Evolutionary conservation across 225 moss, liverwort and hornwort species (phyloP).

Genomic region (Sphagnum tenellum): DNA sequence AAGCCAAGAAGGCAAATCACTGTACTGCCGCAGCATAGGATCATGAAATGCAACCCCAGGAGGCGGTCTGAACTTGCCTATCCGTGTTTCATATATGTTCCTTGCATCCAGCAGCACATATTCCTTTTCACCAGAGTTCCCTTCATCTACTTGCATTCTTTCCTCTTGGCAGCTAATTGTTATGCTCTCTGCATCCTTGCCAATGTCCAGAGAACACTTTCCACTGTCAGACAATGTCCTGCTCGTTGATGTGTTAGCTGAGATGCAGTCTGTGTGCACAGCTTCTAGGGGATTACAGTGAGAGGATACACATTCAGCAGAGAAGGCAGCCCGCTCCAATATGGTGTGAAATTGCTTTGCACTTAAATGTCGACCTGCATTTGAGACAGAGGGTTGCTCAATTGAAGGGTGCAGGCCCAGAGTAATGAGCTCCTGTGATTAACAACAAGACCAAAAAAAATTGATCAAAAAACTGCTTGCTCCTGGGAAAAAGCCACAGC

Average conservation of each 20-base stretch:
- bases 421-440: constrained; percentile 63
- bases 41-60: constrained; percentile 49
- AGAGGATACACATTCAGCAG: not conserved
- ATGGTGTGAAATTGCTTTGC: constrained; percentile 61
- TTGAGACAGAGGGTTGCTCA: constrained; percentile 25
- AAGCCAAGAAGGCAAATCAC: constrained; percentile 90
- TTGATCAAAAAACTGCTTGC: not conserved
- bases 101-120: constrained; percentile 73
- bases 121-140: not conserved
- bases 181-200: not conserved
- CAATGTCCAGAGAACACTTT: not conserved
- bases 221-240: not conserved
- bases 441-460: not conserved
- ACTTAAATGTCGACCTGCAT: constrained; percentile 59
- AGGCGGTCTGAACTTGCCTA: constrained; percentile 65
- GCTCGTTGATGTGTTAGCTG: too few species aligned
- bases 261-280: too few species aligned
- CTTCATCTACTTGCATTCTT: not conserved
- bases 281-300: not conserved
- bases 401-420: constrained; percentile 43
- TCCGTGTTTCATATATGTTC: constrained; percentile 84
- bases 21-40: constrained; percentile 78
- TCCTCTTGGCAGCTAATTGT: not conserved
- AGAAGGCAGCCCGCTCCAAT: constrained; percentile 8
- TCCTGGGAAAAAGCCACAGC: too few species aligned